Percentiles rank a stretch among this genome's conserved stretches.
phyloP scores from a whole-genome alignment of 768 basidiomycete species.

The Amanita rubescens region DNA sequence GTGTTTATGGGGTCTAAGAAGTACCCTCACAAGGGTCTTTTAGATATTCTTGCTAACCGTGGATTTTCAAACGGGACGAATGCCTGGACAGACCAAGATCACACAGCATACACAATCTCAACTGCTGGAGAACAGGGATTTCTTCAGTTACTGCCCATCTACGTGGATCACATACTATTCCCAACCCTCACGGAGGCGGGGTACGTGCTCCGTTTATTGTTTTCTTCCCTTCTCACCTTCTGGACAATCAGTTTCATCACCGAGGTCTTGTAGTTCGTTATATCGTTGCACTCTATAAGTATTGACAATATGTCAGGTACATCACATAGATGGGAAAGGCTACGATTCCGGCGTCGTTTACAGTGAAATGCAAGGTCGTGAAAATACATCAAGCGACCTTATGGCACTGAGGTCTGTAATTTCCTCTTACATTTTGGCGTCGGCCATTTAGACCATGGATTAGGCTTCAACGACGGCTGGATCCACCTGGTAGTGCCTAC shows the following conservation, averaged over 20 bases:
- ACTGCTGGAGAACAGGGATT: constrained; percentile 95
- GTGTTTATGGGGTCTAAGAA: constrained; percentile 95
- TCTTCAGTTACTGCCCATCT: constrained; percentile 79
- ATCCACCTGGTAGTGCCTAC: constrained; percentile 80
- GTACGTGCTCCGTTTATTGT: constrained; percentile 31
- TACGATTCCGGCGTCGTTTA: constrained; percentile 95
- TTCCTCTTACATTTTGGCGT: neutral
- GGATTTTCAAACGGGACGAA: constrained; percentile 90
- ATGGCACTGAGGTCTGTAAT: constrained; percentile 72
- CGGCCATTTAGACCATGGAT: constrained; percentile 6
- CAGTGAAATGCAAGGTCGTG: constrained; percentile 93
- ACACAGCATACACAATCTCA: constrained; percentile 92
- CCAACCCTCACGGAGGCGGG: constrained; percentile 89
- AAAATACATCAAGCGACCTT: constrained; percentile 87
- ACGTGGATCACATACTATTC: constrained; percentile 93
- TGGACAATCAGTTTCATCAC: constrained; percentile 41
- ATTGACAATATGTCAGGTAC: constrained; percentile 47
- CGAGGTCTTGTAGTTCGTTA: constrained; percentile 34
- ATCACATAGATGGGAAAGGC: constrained; percentile 87
- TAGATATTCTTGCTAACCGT: constrained; percentile 92
- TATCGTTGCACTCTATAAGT: neutral
- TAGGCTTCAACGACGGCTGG: constrained; percentile 75
- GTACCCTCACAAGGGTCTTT: constrained; percentile 93
- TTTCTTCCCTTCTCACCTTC: neutral
- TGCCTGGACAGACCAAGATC: constrained; percentile 95